Conservation (phyloP, 108 stramenopile species). For the Discostella stelligeroides region DNA sequence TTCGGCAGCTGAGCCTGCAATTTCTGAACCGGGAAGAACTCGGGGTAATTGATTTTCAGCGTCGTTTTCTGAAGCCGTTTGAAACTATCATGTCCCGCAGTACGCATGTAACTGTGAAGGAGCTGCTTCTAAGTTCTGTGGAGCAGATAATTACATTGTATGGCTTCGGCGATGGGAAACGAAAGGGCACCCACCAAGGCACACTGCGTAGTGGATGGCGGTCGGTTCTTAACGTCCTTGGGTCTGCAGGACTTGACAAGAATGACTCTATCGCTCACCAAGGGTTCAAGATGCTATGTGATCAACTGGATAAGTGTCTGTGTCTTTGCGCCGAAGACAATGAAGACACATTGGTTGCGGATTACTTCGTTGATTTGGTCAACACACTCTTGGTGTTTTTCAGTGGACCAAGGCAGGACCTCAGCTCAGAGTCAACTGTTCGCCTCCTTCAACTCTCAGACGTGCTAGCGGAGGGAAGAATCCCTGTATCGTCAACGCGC, state of each 20-base stretch:
- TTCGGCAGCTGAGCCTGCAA: constrained; percentile 96
- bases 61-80: constrained; percentile 93
- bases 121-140: constrained; percentile 92
- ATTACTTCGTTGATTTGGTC: constrained; percentile 92
- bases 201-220: constrained; percentile 94
- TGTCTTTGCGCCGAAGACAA: constrained; percentile 11
- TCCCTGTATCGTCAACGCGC: constrained; percentile 28
- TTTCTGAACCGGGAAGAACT: constrained; percentile 95
- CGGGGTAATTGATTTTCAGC: constrained; percentile 94
- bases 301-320: constrained; percentile 59
- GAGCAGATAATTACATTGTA: constrained; percentile 87
- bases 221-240: constrained; percentile 89
- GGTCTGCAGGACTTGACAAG: constrained; percentile 81
- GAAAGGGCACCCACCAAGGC: constrained; percentile 28
- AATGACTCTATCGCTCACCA: constrained; percentile 73
- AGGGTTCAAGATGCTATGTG: constrained; percentile 69
- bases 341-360: constrained; percentile 54
- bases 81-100: constrained; percentile 86
- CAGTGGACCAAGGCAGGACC: constrained; percentile 76
- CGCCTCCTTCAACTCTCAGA: constrained; percentile 55
- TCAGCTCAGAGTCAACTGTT: constrained; percentile 81
- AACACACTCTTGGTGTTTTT: constrained; percentile 89
- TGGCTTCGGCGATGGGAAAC: constrained; percentile 48
- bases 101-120: constrained; percentile 76
- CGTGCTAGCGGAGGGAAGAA: constrained; percentile 60